These are phyloP conservation scores for Pyrrhoderma noxium DNA, from an alignment of 1,284 basidiomycete species.

Conservation along the genomic window DNA sequence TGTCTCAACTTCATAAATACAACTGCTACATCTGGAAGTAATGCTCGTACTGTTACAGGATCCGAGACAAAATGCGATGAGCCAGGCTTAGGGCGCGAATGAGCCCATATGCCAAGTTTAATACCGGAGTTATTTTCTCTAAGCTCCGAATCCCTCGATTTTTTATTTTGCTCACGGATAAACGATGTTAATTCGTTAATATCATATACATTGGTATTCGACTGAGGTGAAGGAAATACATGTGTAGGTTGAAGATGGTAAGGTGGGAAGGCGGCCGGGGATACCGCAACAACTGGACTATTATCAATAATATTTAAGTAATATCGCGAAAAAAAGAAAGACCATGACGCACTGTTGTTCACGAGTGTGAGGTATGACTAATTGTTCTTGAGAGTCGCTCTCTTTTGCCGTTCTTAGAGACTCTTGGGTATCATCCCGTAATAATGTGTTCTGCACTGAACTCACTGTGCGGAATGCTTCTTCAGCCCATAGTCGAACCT, in stretches of 20 bases:
- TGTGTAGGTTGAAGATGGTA: constrained; percentile 32
- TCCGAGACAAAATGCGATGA: constrained; percentile 7
- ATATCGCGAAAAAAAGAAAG: constrained; percentile 26
- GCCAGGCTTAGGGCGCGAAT: constrained; percentile 6
- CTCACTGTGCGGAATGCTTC: constrained; percentile 12
- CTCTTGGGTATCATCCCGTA: constrained; percentile 7
- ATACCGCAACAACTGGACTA: constrained; percentile 48
- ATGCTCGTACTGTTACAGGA: constrained; percentile 27
- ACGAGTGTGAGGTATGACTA: constrained; percentile 37
- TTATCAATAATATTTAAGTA: constrained; percentile 26
- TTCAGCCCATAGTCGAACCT: constrained; percentile 4
- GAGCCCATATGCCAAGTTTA: constrained; percentile 11
- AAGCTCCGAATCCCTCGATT: constrained; percentile 31
- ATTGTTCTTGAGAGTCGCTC: constrained; percentile 46
- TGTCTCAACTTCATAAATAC: constrained; percentile 47
- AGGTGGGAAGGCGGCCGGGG: constrained; percentile 48
- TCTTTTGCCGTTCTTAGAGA: constrained; percentile 41
- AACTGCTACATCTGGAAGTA: constrained; percentile 51
- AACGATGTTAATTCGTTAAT: constrained; percentile 3
- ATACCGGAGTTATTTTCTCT: constrained; percentile 2
- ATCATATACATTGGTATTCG: not conserved
- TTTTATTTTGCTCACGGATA: constrained; percentile 21
- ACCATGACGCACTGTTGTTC: constrained; percentile 39
- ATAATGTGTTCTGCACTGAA: constrained; percentile 4
- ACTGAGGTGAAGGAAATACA: constrained; percentile 33